These are phyloP conservation scores for Candida glucosophila DNA, from an alignment of 1,139 yeast species.

Conservation along the genomic window DNA sequence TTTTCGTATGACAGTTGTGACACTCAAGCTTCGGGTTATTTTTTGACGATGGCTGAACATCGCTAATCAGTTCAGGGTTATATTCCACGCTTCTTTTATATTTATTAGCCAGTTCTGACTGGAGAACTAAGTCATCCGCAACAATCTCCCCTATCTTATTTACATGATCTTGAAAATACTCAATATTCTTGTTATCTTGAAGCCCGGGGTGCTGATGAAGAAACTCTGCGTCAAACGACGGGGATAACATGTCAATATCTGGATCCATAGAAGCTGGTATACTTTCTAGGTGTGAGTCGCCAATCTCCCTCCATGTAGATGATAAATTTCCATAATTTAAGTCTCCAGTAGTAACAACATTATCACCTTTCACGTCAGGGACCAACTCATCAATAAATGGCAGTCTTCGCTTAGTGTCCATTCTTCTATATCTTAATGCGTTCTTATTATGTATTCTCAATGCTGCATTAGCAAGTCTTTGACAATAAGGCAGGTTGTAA, in stretches of 20 bases:
- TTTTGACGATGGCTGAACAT: slow-evolving; percentile 1
- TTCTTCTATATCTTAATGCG: slow-evolving; percentile 1
- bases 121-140: not conserved
- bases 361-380: slow-evolving; percentile 1
- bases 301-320: too few species aligned
- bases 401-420: not conserved
- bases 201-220: too few species aligned
- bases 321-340: slow-evolving; percentile 42
- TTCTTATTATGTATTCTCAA: slow-evolving; percentile 40
- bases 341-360: slow-evolving; percentile 29
- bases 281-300: slow-evolving; percentile 29
- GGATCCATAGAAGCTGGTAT: slow-evolving; percentile 4
- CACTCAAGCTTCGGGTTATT: slow-evolving; percentile 26
- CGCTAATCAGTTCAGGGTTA: too few species aligned
- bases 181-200: too few species aligned
- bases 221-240: slow-evolving; percentile 8
- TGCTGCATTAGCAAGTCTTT: slow-evolving; percentile 37
- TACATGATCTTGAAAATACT: slow-evolving; percentile 6
- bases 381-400: not conserved
- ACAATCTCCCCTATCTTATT: slow-evolving; percentile 1
- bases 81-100: slow-evolving; percentile 1
- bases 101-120: slow-evolving; percentile 1
- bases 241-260: slow-evolving; percentile 4
- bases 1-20: slow-evolving; percentile 36
- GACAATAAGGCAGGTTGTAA: slow-evolving; percentile 34